phyloP scores from a whole-genome alignment of 805 yeast genomes.

The Wickerhamomyces pijperi region DNA sequence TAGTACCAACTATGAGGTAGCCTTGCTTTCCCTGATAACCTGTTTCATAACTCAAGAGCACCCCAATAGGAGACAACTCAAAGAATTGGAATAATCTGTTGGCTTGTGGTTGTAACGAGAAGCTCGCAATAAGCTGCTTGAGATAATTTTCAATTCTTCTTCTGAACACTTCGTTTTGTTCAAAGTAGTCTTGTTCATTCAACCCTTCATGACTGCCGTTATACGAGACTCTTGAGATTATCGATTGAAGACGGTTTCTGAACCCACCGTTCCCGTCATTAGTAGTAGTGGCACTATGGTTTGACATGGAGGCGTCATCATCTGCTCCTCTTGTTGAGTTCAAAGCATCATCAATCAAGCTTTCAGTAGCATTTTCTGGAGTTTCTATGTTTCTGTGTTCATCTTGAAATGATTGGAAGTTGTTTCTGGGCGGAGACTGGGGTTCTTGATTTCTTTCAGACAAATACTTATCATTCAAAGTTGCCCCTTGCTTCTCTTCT shows the following conservation, averaged over 20 bases:
- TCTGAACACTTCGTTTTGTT: slow-evolving; percentile 16
- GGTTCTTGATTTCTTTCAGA: slow-evolving; percentile 5
- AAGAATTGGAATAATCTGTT: slow-evolving; percentile 77
- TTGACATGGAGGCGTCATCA: not conserved
- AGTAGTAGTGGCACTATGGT: not conserved
- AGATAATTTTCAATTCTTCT: slow-evolving; percentile 54
- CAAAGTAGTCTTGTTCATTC: not conserved
- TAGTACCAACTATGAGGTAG: slow-evolving; percentile 62
- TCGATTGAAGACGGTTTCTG: slow-evolving; percentile 8
- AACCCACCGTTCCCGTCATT: slow-evolving; percentile 3
- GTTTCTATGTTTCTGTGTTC: not conserved
- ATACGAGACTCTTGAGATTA: slow-evolving; percentile 10
- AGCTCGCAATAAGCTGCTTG: slow-evolving; percentile 42
- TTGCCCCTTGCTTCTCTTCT: slow-evolving; percentile 1
- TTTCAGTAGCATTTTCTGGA: too few relatives aligned
- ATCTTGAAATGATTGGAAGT: not conserved
- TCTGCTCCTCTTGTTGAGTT: too few relatives aligned
- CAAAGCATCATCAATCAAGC: too few relatives aligned
- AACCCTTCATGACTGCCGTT: slow-evolving; percentile 1
- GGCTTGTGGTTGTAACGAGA: slow-evolving; percentile 69
- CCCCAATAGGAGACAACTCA: slow-evolving; percentile 82
- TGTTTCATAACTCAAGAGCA: slow-evolving; percentile 71
- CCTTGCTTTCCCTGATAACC: slow-evolving; percentile 88
- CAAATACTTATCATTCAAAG: slow-evolving; percentile 15
- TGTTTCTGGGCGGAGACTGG: not conserved